Evolutionary conservation across 2,329 filamentous ascomycete species (phyloP).

Genomic region (Ampelomyces quisqualis): DNA sequence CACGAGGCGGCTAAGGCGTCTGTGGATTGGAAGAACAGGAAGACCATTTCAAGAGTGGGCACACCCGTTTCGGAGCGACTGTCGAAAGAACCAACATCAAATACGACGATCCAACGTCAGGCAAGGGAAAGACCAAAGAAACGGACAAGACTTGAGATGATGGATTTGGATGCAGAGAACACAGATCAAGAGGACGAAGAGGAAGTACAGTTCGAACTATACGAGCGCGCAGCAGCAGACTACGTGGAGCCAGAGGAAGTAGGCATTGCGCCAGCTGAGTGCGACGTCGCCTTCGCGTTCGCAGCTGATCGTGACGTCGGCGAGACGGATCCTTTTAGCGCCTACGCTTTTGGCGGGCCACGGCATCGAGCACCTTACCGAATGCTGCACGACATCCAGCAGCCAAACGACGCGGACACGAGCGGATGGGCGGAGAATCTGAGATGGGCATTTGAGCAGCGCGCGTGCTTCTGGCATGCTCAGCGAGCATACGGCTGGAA

Average conservation of each 20-base stretch:
- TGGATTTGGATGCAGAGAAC: neutral
- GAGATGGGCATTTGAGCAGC: conserved; percentile 24
- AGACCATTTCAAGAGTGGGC: neutral
- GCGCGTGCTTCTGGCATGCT: conserved; percentile 7
- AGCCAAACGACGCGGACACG: conserved; percentile 14
- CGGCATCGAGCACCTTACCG: conserved; percentile 21
- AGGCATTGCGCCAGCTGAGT: conserved; percentile 6
- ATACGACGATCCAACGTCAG: neutral
- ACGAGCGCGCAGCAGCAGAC: neutral
- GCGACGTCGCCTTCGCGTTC: neutral
- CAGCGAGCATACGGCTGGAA: conserved; percentile 19
- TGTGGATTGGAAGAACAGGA: neutral
- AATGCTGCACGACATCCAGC: conserved; percentile 13
- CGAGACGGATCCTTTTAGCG: conserved; percentile 9
- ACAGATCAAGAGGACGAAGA: neutral
- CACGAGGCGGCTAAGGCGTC: neutral
- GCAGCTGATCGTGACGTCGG: conserved; percentile 6
- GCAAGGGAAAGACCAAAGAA: neutral
- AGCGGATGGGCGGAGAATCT: conserved; percentile 31
- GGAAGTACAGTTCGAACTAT: neutral
- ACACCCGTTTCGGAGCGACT: too few relatives aligned
- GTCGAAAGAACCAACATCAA: too few relatives aligned
- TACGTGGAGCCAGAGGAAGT: too few relatives aligned
- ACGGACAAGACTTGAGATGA: neutral
- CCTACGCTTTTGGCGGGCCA: conserved; percentile 24